Conservation (phyloP, 2,329 filamentous ascomycete genomes). For the Madurella mycetomatis region DNA sequence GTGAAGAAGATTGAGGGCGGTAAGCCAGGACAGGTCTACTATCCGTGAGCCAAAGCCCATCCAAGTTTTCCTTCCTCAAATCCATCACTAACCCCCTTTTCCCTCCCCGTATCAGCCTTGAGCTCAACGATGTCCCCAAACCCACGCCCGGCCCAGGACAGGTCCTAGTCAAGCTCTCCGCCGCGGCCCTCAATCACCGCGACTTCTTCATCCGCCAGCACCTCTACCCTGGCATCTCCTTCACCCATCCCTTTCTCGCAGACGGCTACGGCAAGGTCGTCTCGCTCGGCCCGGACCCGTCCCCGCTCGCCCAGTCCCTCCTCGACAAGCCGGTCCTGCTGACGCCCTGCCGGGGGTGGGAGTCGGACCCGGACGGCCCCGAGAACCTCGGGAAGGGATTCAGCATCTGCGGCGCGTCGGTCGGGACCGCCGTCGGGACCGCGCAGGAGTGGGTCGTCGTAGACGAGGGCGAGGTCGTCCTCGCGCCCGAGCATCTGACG, state of each 20-base stretch:
- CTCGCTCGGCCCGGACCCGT: slow-evolving; percentile 50
- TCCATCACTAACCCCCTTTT: slow-evolving; percentile 9
- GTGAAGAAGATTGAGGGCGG: slow-evolving; percentile 64
- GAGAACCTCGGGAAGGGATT: slow-evolving; percentile 55
- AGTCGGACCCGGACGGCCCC: slow-evolving; percentile 64
- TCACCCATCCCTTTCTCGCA: slow-evolving; percentile 71
- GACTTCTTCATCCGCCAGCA: slow-evolving; percentile 92
- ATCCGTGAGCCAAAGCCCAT: slow-evolving; percentile 51
- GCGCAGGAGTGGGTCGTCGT: slow-evolving; percentile 70
- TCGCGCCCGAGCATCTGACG: slow-evolving; percentile 66
- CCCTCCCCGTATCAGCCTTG: slow-evolving; percentile 39
- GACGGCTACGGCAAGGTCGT: slow-evolving; percentile 78
- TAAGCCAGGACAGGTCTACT: slow-evolving; percentile 85
- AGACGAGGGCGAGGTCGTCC: slow-evolving; percentile 67
- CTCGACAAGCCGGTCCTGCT: slow-evolving; percentile 69
- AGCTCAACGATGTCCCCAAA: slow-evolving; percentile 56
- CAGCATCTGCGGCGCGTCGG: slow-evolving; percentile 66
- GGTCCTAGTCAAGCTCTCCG: slow-evolving; percentile 69
- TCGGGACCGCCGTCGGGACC: slow-evolving; percentile 61
- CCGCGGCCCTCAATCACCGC: slow-evolving; percentile 87
- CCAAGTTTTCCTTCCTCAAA: slow-evolving; percentile 1
- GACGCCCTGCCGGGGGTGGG: slow-evolving; percentile 76
- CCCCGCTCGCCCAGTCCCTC: slow-evolving; percentile 31
- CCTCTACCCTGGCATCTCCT: slow-evolving; percentile 81
- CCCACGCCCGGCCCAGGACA: slow-evolving; percentile 62